Conservation (phyloP, 768 basidiomycete genomes). For the Boletus reticulatus region DNA sequence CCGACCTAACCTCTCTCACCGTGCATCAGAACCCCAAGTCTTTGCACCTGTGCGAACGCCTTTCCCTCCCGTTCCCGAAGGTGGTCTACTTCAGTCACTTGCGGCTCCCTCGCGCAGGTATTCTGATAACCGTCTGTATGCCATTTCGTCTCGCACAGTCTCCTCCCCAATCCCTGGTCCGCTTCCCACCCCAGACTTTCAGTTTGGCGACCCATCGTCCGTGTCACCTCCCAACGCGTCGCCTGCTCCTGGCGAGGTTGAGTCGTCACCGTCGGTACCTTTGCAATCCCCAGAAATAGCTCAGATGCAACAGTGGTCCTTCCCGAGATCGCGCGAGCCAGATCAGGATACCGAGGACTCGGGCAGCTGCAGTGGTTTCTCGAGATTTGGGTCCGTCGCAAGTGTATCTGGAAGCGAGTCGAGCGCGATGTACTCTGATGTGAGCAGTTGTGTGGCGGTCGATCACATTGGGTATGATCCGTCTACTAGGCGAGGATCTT, state of each 20-base stretch:
- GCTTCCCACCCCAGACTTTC: conserved; percentile 59
- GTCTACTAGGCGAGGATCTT: conserved; percentile 34
- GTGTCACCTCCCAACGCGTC: conserved; percentile 45
- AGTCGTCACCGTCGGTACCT: conserved; percentile 19
- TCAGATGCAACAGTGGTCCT: conserved; percentile 37
- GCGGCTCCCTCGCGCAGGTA: conserved; percentile 20
- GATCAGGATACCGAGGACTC: conserved; percentile 57
- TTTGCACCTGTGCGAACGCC: conserved; percentile 38
- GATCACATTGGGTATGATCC: conserved; percentile 32
- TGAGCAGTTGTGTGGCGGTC: conserved; percentile 34
- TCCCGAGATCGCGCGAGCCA: conserved; percentile 39
- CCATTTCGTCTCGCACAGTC: conserved; percentile 47
- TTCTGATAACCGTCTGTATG: conserved; percentile 49
- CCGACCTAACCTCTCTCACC: conserved; percentile 26
- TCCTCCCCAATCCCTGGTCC: conserved; percentile 51
- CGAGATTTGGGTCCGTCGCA: conserved; percentile 61
- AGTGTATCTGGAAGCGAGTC: conserved; percentile 61
- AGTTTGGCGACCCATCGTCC: conserved; percentile 58
- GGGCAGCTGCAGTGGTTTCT: conserved; percentile 42
- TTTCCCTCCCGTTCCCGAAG: conserved; percentile 32
- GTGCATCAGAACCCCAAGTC: conserved; percentile 34
- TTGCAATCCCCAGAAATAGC: conserved; percentile 46
- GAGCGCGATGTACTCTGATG: conserved; percentile 49
- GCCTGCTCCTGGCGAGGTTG: conserved; percentile 46
- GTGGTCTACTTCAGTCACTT: conserved; percentile 10